Conservation (phyloP, 1,284 basidiomycete species). For the Leccinum huronense region DNA sequence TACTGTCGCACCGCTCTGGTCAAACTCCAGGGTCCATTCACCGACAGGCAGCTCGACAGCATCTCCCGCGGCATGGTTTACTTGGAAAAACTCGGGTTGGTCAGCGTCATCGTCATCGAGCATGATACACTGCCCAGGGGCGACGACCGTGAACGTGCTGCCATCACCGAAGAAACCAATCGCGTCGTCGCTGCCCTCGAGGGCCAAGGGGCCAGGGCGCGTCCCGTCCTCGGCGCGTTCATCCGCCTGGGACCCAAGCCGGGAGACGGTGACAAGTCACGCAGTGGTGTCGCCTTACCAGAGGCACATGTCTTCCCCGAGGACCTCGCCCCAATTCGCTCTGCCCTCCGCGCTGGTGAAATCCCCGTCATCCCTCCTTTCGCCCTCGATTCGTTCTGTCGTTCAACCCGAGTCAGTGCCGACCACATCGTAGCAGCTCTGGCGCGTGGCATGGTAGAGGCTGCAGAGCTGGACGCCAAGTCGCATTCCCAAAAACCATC, state of each 20-base stretch:
- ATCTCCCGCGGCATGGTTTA: conserved; percentile 93
- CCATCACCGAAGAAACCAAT: conserved; percentile 73
- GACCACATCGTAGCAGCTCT: conserved; percentile 91
- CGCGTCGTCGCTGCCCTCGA: conserved; percentile 84
- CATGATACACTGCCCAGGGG: conserved; percentile 74
- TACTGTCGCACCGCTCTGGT: conserved; percentile 87
- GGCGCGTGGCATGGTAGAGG: conserved; percentile 83
- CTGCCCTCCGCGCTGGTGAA: conserved; percentile 87
- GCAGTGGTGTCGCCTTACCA: conserved; percentile 45
- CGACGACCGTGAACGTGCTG: conserved; percentile 62
- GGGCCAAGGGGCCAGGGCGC: conserved; percentile 79
- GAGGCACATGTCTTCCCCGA: conserved; percentile 75
- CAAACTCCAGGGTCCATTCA: conserved; percentile 97
- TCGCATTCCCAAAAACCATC: conserved; percentile 23
- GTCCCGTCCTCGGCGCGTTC: conserved; percentile 86
- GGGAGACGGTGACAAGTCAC: conserved; percentile 40
- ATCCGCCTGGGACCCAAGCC: conserved; percentile 81
- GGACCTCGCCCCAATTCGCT: conserved; percentile 81
- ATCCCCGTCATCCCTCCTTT: conserved; percentile 97
- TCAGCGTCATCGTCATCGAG: conserved; percentile 94
- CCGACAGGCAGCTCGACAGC: conserved; percentile 91
- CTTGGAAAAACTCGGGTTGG: conserved; percentile 92
- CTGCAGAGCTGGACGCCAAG: conserved; percentile 43
- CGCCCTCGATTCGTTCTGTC: conserved; percentile 87
- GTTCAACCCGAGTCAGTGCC: conserved; percentile 83